phyloP scores from a whole-genome alignment of 805 yeast species.

The Lipomyces kockii region DNA sequence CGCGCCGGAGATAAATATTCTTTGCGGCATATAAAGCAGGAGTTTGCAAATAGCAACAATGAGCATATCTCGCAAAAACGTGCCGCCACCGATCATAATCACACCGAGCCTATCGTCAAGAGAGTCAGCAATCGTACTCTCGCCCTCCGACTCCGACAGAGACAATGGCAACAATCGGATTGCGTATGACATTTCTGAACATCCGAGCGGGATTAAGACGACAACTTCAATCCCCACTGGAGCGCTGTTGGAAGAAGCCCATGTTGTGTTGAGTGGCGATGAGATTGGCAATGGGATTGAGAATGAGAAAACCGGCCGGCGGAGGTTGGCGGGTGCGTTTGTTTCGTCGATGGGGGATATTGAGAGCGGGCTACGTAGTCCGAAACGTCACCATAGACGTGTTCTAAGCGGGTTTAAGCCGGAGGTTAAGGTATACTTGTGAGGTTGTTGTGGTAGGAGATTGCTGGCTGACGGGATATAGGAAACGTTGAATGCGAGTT shows the following conservation, averaged over 20 bases:
- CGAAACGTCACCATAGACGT: conserved; percentile 33
- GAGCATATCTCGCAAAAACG: conserved; percentile 20
- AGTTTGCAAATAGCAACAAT: background rate
- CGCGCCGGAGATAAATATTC: background rate
- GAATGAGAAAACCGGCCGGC: background rate
- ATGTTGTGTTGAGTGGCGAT: background rate
- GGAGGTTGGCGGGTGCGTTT: conserved; percentile 7
- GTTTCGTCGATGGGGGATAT: conserved; percentile 7
- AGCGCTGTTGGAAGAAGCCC: background rate
- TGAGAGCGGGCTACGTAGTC: conserved; percentile 27
- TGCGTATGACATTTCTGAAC: background rate
- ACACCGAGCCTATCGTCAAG: background rate
- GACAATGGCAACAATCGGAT: background rate
- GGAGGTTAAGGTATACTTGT: conserved; percentile 17
- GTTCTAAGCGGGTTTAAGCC: conserved; percentile 23
- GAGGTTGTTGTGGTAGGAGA: background rate
- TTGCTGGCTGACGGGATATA: background rate
- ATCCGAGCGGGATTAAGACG: background rate
- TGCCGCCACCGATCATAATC: conserved; percentile 23
- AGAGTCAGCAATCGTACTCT: background rate
- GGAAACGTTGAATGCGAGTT: conserved; percentile 38
- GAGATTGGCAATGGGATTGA: background rate
- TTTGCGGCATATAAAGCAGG: background rate
- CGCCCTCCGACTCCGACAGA: background rate
- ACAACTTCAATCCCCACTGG: background rate